Base-by-base conservation (phyloP, 768 basidiomycete genomes). In the Sutorius australiensis region DNA sequence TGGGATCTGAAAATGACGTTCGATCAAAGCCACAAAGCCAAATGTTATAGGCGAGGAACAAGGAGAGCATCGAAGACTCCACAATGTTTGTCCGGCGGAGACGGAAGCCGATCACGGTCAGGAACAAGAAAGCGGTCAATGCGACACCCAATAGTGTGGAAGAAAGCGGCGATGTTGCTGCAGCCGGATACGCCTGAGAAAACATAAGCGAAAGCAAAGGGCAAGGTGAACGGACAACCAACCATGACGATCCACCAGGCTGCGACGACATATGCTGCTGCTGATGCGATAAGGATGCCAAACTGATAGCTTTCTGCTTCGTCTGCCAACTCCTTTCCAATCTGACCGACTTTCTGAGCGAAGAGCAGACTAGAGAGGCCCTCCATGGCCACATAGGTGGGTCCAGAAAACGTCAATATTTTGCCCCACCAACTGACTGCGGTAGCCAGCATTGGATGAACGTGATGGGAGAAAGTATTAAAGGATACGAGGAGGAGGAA, bases 31-130 rank as follows among this genome's bases (percentile, higher is more conserved):
- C 89, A 63, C 90, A 92, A 32, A 93, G 76, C 92, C 92, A 94
- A 32, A 94, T 80, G 58, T 92, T 92, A 68, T 91, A 93, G 6
- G 92, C 90, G 38, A 97, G 80, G 67, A 95, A 92, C 27, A 95
- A 75, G 3, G 91, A 86, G 27, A 98, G 81, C 44, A 89, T 83
- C 3, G 89, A 86, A 3, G 92, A 92, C 69, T 98, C 95, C 50
- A 97, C 87, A 45, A 95, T 88, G 62, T 95, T 95, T 38, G 94
- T 95, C 47, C 91, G 80, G 50, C 92, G 82, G 56, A 94, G 69
- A 8, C 83, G 83, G 69, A 98, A 95, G 6, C 95, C 95, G 57
- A 98, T 95, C 60, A 89, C 77, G 1, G 93, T 93, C 38, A 97
- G 77, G 72, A 97, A 98, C 30, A 95, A 69, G 64, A 95, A 87